A percentile compares a stretch with the other conserved stretches of the same genome.
phyloP scores from a whole-genome alignment of 257 asterid genomes.

The Nicotiana paniculata region DNA sequence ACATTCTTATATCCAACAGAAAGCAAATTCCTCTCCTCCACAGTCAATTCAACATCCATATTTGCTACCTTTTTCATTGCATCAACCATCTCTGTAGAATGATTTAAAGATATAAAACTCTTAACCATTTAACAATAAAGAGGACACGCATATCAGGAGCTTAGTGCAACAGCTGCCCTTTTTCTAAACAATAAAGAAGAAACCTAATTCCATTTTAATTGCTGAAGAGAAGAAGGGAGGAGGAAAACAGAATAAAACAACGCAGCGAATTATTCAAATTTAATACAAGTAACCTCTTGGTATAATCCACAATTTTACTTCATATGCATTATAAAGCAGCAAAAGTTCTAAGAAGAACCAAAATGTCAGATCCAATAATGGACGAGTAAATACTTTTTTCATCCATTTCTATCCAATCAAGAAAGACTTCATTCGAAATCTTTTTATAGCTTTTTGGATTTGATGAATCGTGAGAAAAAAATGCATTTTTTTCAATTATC shows the following conservation, averaged over 20 bases:
- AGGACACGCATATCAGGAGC: background rate
- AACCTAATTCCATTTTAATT: background rate
- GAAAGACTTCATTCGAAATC: background rate
- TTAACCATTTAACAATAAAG: background rate
- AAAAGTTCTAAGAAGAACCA: background rate
- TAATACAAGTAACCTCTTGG: background rate
- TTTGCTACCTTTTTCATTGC: background rate
- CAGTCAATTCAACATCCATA: background rate
- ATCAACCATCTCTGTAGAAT: background rate
- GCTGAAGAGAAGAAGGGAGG: background rate
- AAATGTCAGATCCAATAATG: background rate
- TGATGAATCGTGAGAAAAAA: background rate
- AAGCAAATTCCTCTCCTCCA: slow-evolving; percentile 5
- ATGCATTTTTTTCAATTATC: background rate
- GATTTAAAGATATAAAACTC: background rate
- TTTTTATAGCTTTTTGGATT: background rate
- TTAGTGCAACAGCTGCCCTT: too few relatives aligned
- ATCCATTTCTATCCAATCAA: background rate
- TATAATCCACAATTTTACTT: background rate
- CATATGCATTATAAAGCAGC: background rate
- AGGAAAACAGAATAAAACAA: background rate
- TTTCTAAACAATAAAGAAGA: too few relatives aligned
- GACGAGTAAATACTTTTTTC: background rate
- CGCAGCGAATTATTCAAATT: background rate
- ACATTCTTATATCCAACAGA: background rate